phyloP scores from a whole-genome alignment of 768 basidiomycete genomes.

The Naganishia vaughanmartiniae region DNA sequence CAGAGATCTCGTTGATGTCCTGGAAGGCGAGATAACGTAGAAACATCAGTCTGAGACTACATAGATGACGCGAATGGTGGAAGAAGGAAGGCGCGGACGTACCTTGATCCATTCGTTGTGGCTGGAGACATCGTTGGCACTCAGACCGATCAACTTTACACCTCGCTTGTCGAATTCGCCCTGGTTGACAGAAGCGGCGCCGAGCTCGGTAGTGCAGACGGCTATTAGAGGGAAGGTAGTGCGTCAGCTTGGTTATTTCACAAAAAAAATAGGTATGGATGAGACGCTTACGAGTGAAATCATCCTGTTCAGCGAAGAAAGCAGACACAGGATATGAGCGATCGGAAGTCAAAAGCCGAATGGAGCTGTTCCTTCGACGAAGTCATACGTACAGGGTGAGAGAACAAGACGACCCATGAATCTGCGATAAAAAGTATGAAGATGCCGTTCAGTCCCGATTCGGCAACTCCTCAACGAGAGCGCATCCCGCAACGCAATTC shows the following conservation, averaged over 20 bases:
- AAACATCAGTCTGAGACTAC: neutral
- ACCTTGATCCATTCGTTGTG: constrained; percentile 78
- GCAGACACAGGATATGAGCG: neutral
- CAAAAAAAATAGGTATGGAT: constrained; percentile 44
- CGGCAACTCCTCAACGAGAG: too few relatives aligned
- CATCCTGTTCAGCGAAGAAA: constrained; percentile 23
- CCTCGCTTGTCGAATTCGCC: constrained; percentile 79
- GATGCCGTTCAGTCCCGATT: neutral
- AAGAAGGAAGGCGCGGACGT: neutral
- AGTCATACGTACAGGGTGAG: constrained; percentile 74
- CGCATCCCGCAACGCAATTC: neutral
- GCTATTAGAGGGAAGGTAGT: constrained; percentile 29
- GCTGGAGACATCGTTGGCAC: constrained; percentile 79
- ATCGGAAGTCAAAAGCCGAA: too few relatives aligned
- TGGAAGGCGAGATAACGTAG: neutral
- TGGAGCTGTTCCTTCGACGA: constrained; percentile 27
- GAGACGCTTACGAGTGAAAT: constrained; percentile 57
- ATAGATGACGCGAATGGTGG: neutral
- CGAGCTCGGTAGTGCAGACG: constrained; percentile 77
- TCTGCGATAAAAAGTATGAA: constrained; percentile 36
- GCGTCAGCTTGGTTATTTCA: constrained; percentile 5
- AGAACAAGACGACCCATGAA: constrained; percentile 88
- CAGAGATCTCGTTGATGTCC: constrained; percentile 61
- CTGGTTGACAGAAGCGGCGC: constrained; percentile 84
- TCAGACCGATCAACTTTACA: constrained; percentile 74